Conservation (phyloP, 2,329 filamentous ascomycete genomes). For the Hypoxylon sp. region DNA sequence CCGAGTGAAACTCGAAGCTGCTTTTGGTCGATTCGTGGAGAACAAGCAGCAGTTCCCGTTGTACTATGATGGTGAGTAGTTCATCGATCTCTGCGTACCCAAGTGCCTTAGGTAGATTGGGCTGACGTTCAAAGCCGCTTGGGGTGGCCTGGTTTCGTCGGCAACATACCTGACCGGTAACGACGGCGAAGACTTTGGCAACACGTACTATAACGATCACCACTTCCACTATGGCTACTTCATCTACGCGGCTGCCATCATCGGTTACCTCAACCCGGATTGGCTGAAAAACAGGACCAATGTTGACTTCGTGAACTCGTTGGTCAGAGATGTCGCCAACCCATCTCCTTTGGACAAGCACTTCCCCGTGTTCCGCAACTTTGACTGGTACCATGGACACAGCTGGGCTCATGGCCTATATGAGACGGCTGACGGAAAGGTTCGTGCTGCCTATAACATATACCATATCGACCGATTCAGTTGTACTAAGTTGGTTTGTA, state of each 20-base stretch:
- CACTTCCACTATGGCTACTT: slow-evolving; percentile 88
- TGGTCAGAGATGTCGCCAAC: slow-evolving; percentile 86
- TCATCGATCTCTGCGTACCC: background rate
- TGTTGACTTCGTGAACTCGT: slow-evolving; percentile 79
- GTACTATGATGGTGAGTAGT: slow-evolving; percentile 65
- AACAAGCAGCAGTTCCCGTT: slow-evolving; percentile 74
- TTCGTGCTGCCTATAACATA: slow-evolving; percentile 27
- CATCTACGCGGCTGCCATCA: slow-evolving; percentile 83
- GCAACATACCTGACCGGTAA: slow-evolving; percentile 76
- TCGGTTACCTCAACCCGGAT: slow-evolving; percentile 76
- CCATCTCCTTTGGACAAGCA: slow-evolving; percentile 72
- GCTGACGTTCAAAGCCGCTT: slow-evolving; percentile 58
- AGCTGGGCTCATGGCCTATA: slow-evolving; percentile 88
- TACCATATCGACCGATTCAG: background rate
- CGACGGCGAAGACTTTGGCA: slow-evolving; percentile 82
- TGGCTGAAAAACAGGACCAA: slow-evolving; percentile 75
- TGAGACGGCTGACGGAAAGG: slow-evolving; percentile 75
- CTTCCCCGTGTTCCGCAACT: slow-evolving; percentile 83
- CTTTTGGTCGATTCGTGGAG: slow-evolving; percentile 70
- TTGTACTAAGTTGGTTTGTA: slow-evolving; percentile 33
- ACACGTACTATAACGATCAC: slow-evolving; percentile 82
- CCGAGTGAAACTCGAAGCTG: slow-evolving; percentile 67
- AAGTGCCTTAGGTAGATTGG: no score
- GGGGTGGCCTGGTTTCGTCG: slow-evolving; percentile 83
- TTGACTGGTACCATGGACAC: slow-evolving; percentile 96